Percentiles rank a stretch among this genome's conserved stretches.
These are phyloP conservation scores for Penicillium cataractarum DNA, from an alignment of 495 filamentous ascomycete genomes.

Conservation along the genomic window DNA sequence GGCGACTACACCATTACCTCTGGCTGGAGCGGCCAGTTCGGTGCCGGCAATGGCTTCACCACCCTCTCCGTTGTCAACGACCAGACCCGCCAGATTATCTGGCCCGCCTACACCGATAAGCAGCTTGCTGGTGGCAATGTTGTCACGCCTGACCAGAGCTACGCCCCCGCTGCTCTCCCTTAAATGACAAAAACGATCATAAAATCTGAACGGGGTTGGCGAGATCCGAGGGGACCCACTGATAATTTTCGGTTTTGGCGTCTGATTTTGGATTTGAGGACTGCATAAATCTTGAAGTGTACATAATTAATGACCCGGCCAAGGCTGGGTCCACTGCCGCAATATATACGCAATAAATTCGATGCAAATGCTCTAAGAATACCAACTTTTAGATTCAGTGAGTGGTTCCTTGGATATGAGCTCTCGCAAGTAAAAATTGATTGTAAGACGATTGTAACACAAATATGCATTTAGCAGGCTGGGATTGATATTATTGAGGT, in stretches of 20 bases:
- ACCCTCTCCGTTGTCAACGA: constrained; percentile 53
- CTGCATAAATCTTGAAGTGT: not conserved
- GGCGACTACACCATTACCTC: constrained; percentile 55
- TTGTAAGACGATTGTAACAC: no score
- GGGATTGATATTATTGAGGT: no score
- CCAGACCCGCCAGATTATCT: constrained; percentile 44
- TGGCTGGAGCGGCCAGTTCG: constrained; percentile 61
- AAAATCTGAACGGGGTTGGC: not conserved
- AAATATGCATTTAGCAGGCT: no score
- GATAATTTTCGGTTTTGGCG: not conserved
- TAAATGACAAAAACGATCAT: constrained; percentile 9
- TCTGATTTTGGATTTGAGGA: not conserved
- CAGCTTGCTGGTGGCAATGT: constrained; percentile 48
- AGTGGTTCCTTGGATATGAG: no score
- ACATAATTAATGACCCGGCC: not conserved
- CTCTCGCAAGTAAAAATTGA: no score
- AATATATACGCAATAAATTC: not conserved
- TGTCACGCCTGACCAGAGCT: constrained; percentile 58
- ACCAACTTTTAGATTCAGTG: not conserved
- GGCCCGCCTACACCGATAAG: constrained; percentile 52
- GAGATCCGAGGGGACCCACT: not conserved
- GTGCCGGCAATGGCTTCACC: constrained; percentile 55
- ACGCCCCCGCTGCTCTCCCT: constrained; percentile 46
- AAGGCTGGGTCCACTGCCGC: not conserved
- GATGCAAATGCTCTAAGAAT: not conserved